Evolutionary conservation across 2,329 filamentous ascomycete species (phyloP).

Genomic region (Pseudopithomyces chartarum): DNA sequence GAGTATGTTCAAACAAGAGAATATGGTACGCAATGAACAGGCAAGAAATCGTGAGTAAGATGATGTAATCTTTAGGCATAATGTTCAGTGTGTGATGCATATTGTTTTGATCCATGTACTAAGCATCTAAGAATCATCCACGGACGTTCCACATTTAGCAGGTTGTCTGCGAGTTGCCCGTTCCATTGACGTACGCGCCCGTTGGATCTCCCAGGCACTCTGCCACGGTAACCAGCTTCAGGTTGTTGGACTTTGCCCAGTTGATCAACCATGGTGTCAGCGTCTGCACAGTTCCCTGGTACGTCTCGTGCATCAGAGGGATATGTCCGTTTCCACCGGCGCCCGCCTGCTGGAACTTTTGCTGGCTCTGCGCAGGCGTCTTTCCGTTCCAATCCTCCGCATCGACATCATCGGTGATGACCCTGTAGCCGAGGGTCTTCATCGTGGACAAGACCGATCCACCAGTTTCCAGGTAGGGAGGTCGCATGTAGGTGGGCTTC

Average conservation of each 20-base stretch:
- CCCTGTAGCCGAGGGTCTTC: constrained; percentile 41
- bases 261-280: constrained; percentile 44
- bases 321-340: constrained; percentile 43
- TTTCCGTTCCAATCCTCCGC: constrained; percentile 42
- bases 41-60: no score
- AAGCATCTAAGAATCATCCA: no score
- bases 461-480: constrained; percentile 42
- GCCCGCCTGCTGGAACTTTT: constrained; percentile 37
- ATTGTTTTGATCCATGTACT: no score
- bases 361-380: constrained; percentile 37
- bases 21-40: no score
- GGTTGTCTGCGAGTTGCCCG: constrained; percentile 21
- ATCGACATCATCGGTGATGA: constrained; percentile 42
- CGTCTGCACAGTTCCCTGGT: constrained; percentile 38
- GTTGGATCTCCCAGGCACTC: constrained; percentile 38
- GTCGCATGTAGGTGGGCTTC: constrained; percentile 46
- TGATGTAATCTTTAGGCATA: no score
- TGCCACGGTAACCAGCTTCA: constrained; percentile 42
- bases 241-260: constrained; percentile 42
- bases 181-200: constrained; percentile 34
- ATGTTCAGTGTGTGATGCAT: no score
- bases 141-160: constrained; percentile 17
- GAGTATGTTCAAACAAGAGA: no score
- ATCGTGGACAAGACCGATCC: constrained; percentile 38
- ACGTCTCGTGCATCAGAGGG: constrained; percentile 43